Evolutionary conservation across 1,139 yeast species (phyloP), one percentile per base, ranked within the genome.

Genomic region (Arxiozyma bovina): DNA sequence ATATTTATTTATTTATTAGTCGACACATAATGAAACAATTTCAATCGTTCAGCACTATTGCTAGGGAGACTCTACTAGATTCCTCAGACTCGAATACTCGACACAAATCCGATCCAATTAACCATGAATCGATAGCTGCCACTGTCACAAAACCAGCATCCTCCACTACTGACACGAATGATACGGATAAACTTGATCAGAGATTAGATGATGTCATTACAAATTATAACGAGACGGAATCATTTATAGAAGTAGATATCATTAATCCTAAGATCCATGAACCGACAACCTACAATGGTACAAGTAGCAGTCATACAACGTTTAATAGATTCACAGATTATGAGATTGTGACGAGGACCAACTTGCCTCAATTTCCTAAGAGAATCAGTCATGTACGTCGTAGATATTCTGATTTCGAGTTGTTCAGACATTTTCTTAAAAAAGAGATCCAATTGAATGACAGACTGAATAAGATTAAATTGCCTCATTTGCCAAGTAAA

Each of bases 151-250:
- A 45, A 45, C 20, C 38, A 30, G 40, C 40, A 34, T 15, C 40
- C 40, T 12, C 40, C n/a, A 34, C 40, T 15, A 12, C n/a, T 9
- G n/a, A 27, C 8, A 7, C 30, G 8, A 8, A 27, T 5, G 11
- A 11, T 8, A 8, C 30, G 11, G 8, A 15, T 15, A 15, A 34
- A 15, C n/a, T 34, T 34, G 40, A 34, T 34, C 40, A 4, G 12
- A 34, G n/a, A 15, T 34, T 34, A 15, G 40, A 34, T 34, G 12
- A 3, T 34, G 40, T 34, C n/a, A 34, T 12, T 30, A 22, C 49
- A 64, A 79, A 87, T 49, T 93, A 93, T 65, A 96, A 95, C 0
- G 96, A 87, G 62, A 98, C 98, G 0, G 99, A 93, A 70, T 89
- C 90, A 71, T 89, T 90, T 65, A 77, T 93, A 49, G 99, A 93